These are phyloP conservation scores for Leishmania braziliensis DNA, from an alignment of 208 protist genomes.

Conservation along the genomic window DNA sequence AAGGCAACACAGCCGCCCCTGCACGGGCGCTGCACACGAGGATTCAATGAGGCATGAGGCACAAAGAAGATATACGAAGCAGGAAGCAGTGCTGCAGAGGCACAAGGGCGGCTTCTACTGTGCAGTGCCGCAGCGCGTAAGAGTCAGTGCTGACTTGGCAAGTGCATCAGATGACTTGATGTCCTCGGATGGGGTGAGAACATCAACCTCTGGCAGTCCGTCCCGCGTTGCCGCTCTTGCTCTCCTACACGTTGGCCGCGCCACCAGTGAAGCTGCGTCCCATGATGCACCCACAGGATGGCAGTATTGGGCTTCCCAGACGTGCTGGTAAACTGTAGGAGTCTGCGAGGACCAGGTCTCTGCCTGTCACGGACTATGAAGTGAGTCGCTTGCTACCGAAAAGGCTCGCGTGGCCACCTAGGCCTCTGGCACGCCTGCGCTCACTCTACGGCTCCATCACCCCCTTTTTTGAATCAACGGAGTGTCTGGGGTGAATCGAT, in stretches of 20 bases:
- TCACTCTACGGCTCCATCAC: neutral
- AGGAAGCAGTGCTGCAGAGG: neutral
- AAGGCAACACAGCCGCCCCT: neutral
- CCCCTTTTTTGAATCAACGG: neutral
- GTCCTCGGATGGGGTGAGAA: neutral
- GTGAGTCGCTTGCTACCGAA: neutral
- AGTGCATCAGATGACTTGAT: neutral
- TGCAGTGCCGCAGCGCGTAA: neutral
- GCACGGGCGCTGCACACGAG: neutral
- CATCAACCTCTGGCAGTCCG: neutral
- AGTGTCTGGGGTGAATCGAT: neutral
- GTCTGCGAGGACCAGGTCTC: neutral
- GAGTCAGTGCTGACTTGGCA: neutral
- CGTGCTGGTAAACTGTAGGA: neutral
- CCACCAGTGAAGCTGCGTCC: neutral
- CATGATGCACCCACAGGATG: conserved; percentile 11
- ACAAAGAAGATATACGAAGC: neutral
- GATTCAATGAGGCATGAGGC: neutral
- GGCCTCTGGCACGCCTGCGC: neutral
- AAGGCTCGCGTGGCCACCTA: neutral
- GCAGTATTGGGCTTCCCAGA: conserved; percentile 1
- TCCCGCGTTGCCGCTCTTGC: neutral
- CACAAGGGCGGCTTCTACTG: neutral
- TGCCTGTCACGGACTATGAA: neutral
- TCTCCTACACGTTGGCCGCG: neutral